phyloP scores from a whole-genome alignment of 225 moss, liverwort and hornwort species.

The Marchantia polymorpha region DNA sequence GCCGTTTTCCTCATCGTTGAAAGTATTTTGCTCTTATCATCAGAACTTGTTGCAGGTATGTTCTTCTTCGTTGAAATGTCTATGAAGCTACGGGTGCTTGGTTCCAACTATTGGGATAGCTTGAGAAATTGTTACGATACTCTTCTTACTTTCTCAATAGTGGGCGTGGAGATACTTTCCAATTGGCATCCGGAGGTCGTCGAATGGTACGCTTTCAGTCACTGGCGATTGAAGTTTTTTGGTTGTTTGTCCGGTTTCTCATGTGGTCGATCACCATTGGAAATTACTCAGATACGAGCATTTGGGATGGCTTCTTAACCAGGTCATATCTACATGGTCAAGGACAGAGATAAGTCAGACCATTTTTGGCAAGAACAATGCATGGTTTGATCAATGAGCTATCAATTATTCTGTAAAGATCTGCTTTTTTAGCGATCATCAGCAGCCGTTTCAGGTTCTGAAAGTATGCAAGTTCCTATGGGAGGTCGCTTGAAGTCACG shows the following conservation, averaged over 20 bases:
- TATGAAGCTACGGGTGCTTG: slow-evolving; percentile 38
- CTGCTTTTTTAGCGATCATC: background rate
- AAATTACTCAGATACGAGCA: too few relatives aligned
- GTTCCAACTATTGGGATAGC: slow-evolving; percentile 43
- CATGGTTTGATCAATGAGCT: background rate
- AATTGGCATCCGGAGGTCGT: slow-evolving; percentile 37
- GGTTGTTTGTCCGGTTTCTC: background rate
- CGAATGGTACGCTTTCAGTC: slow-evolving; percentile 35
- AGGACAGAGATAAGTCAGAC: too few relatives aligned
- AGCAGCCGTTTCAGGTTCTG: background rate
- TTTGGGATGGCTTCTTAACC: too few relatives aligned
- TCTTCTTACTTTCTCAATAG: slow-evolving; percentile 46
- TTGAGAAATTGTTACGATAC: slow-evolving; percentile 64
- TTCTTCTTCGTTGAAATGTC: slow-evolving; percentile 46
- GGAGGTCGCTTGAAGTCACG: background rate
- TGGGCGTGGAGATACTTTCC: slow-evolving; percentile 43
- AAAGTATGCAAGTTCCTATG: background rate
- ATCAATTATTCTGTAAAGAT: background rate
- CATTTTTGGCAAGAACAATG: background rate
- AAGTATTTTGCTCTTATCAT: background rate
- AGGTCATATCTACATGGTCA: too few relatives aligned
- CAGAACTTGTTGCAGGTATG: slow-evolving; percentile 40
- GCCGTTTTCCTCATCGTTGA: background rate
- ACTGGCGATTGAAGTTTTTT: background rate
- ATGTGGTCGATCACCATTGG: too few relatives aligned